Evolutionary conservation across 1,139 yeast genomes (phyloP).

Genomic region (Yamadazyma oceani): DNA sequence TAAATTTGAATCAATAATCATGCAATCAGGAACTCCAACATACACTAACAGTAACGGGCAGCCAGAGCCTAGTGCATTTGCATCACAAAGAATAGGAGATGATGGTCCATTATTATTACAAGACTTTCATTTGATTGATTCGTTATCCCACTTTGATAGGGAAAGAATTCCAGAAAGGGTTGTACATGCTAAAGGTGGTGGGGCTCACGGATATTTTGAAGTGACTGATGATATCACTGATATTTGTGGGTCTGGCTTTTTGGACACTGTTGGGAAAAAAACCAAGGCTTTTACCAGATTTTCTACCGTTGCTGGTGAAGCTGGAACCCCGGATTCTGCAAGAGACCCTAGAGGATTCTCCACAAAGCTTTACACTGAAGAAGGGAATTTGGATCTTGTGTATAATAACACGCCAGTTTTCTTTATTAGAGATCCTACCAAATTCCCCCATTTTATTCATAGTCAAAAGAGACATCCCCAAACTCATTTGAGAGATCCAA

Average conservation of each 20-base stretch:
- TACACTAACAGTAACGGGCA: conserved; percentile 67
- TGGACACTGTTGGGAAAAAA: conserved; percentile 66
- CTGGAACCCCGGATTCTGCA: conserved; percentile 74
- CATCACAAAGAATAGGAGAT: conserved; percentile 65
- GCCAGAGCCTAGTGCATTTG: conserved; percentile 59
- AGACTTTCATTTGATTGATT: conserved; percentile 70
- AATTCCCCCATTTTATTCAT: conserved; percentile 82
- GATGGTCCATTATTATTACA: conserved; percentile 71
- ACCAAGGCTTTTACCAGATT: conserved; percentile 67
- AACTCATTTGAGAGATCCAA: conserved; percentile 72
- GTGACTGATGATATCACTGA: conserved; percentile 77
- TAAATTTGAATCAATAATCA: background rate
- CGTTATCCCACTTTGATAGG: conserved; percentile 74
- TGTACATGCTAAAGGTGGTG: conserved; percentile 83
- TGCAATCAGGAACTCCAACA: conserved; percentile 20
- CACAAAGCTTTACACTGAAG: conserved; percentile 74
- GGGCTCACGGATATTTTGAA: conserved; percentile 73
- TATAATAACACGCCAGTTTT: conserved; percentile 83
- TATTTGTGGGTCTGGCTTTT: conserved; percentile 60
- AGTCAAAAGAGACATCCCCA: conserved; percentile 73
- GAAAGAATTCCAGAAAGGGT: conserved; percentile 83
- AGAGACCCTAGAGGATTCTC: conserved; percentile 85
- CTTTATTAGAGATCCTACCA: conserved; percentile 75
- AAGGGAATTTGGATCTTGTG: conserved; percentile 79
- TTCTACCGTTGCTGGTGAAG: conserved; percentile 83